Evolutionary conservation across 2,329 filamentous ascomycete genomes (phyloP).

Genomic region (Lithohypha guttulata): DNA sequence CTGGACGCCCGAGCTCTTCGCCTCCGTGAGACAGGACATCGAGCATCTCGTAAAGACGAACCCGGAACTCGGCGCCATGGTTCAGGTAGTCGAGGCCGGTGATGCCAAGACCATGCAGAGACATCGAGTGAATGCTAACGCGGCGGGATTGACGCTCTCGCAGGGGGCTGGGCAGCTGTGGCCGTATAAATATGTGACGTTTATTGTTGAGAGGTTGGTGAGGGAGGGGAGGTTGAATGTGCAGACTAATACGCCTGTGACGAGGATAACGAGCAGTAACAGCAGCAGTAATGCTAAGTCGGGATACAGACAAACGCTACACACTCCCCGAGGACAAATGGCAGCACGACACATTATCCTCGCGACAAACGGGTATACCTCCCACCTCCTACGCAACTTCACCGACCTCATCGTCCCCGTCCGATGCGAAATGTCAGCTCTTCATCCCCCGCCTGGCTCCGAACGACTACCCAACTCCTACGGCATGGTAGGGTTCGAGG

Average conservation of each 20-base stretch:
- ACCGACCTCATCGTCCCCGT: constrained; percentile 65
- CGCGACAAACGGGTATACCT: constrained; percentile 77
- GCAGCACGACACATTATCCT: constrained; percentile 55
- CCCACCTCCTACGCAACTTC: constrained; percentile 59
- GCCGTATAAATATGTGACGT: constrained; percentile 71
- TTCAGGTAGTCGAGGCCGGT: constrained; percentile 9
- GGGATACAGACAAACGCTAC: constrained; percentile 51
- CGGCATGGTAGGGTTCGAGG: constrained; percentile 40
- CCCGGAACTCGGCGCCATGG: constrained; percentile 12
- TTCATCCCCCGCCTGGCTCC: constrained; percentile 33
- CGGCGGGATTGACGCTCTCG: constrained; percentile 10
- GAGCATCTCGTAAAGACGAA: constrained; percentile 6
- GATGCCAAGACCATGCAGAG: constrained; percentile 7
- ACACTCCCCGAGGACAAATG: constrained; percentile 60
- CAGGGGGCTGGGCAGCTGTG: constrained; percentile 13
- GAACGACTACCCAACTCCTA: constrained; percentile 21
- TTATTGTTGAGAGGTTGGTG: constrained; percentile 52
- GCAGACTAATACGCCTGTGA: constrained; percentile 25
- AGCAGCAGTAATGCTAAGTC: no score
- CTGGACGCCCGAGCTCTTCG: constrained; percentile 10
- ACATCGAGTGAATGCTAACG: constrained; percentile 12
- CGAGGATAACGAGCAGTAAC: constrained; percentile 17
- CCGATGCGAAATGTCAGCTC: constrained; percentile 42
- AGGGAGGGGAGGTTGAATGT: constrained; percentile 21
- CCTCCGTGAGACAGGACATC: constrained; percentile 10